A percentile compares a stretch with the other conserved stretches of the same genome.
phyloP scores from a whole-genome alignment of 805 yeast genomes.

The Pichia occidentalis region DNA sequence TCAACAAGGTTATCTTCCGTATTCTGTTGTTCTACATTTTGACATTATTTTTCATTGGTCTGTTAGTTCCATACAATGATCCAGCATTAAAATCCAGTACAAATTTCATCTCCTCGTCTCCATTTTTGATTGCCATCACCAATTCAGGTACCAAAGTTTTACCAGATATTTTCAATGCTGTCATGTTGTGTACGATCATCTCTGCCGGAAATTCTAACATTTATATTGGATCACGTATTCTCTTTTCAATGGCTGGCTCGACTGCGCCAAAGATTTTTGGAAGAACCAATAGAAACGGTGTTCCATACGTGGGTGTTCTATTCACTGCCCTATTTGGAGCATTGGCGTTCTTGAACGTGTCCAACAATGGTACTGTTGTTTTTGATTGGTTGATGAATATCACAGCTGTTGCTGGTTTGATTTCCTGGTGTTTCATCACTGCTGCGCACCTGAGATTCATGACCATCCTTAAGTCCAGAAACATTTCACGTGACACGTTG shows the following conservation, averaged over 20 bases:
- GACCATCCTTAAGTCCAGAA: slow-evolving; percentile 54
- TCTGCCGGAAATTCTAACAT: slow-evolving; percentile 79
- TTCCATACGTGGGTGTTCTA: slow-evolving; percentile 52
- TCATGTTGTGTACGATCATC: slow-evolving; percentile 55
- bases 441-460: slow-evolving; percentile 64
- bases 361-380: slow-evolving; percentile 48
- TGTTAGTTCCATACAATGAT: slow-evolving; percentile 65
- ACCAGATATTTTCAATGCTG: slow-evolving; percentile 68
- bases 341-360: slow-evolving; percentile 53
- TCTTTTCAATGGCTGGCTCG: slow-evolving; percentile 58
- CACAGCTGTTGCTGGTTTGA: slow-evolving; percentile 71
- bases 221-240: slow-evolving; percentile 63
- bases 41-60: slow-evolving; percentile 61
- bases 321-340: slow-evolving; percentile 57
- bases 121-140: slow-evolving; percentile 64
- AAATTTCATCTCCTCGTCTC: slow-evolving; percentile 51
- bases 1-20: slow-evolving; percentile 61
- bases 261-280: slow-evolving; percentile 51
- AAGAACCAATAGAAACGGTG: slow-evolving; percentile 48
- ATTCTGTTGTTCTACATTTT: slow-evolving; percentile 59
- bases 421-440: slow-evolving; percentile 65
- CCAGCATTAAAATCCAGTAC: slow-evolving; percentile 35
- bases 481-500: slow-evolving; percentile 57
- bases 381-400: slow-evolving; percentile 71
- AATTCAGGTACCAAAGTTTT: slow-evolving; percentile 61